Base-by-base conservation (phyloP, 1,139 yeast genomes). In the Debaryomyces coudertii region DNA sequence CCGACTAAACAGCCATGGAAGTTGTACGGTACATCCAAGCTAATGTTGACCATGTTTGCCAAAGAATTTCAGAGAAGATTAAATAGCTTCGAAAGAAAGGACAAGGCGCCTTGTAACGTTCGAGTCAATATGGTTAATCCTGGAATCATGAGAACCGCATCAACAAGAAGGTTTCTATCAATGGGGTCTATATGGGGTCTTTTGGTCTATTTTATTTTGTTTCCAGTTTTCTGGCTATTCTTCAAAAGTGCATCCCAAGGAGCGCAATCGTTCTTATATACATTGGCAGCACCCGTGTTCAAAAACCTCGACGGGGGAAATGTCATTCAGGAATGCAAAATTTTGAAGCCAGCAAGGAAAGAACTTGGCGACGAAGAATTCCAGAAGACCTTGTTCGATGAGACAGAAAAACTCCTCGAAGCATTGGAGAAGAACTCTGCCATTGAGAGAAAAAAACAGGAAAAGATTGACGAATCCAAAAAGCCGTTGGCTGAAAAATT, bases 71-170 rank as follows among this genome's bases (percentile, higher is more conserved):
- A 92, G 67, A 74, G 83, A 44, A 74, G 83, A 49, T 62, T 90
- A 46, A 69, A 73, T 46, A 58, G 51, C 2, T 82, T 79, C 53
- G 82, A 81, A 56, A 73, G 92, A 30, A 76, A 82, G 25, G 96
- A 89, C 56, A 71, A 76, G 51, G 80, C 85, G 25, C 87, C 88
- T 2, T 76, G 79, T 57, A 87, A 87, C 57, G 83, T 89, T 14
- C 78, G 85, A 43, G 76, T 90, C n/a, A 77, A 85, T 48, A 56
- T 89, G 49, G 95, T 88, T 4, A 95, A 93, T 59, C 99, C 99
- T 0, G 99, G 99, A 0, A 56, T 92, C 42, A 87, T 89, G 85
- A 77, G 98, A 56, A 83, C 96, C 1, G 88, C 95, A 2, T 83
- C 95, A 30, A 85, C 93, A 40, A 82, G 95, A 56, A 77, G 97